Percentiles rank a stretch among this genome's conserved stretches.
Evolutionary conservation across 176 grass and related monocot species (phyloP).

Genomic region (Metroxylon sagu): DNA sequence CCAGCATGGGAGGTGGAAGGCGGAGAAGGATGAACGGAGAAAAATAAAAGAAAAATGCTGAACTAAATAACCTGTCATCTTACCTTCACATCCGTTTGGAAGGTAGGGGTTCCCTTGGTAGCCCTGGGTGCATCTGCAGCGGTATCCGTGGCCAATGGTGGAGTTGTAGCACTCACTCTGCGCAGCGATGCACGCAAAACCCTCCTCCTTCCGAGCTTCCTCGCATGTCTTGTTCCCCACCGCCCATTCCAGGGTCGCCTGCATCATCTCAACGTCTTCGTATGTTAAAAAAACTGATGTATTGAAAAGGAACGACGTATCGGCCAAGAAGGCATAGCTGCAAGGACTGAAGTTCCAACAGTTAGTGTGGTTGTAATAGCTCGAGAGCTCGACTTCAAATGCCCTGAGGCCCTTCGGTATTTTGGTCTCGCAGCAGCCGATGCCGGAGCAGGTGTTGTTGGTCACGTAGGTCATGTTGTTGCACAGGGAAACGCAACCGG

Average conservation of each 20-base stretch:
- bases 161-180: conserved; percentile 17
- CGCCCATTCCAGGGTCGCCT: conserved; percentile 23
- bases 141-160: conserved; percentile 4
- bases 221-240: conserved; percentile 12
- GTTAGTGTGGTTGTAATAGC: not conserved
- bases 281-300: conserved; percentile 4
- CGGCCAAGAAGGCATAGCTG: conserved; percentile 19
- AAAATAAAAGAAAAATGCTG: too few species aligned
- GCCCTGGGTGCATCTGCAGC: conserved; percentile 20
- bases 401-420: conserved; percentile 13
- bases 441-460: conserved; percentile 13
- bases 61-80: too few species aligned
- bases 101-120: conserved; percentile 32
- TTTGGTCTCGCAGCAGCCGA: conserved; percentile 26
- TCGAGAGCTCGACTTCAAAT: not conserved
- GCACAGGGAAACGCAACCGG: conserved; percentile 13
- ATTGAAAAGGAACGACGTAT: conserved; percentile 7
- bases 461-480: not conserved
- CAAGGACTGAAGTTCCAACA: conserved; percentile 21
- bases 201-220: not conserved
- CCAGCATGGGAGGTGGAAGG: too few species aligned
- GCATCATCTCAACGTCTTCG: not conserved
- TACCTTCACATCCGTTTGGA: conserved; percentile 25
- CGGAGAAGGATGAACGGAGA: too few species aligned
- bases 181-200: not conserved